A percentile compares a stretch with the other conserved stretches of the same genome.
Evolutionary conservation across 352 stramenopile species (phyloP).

Genomic region (Pythium brachiatum): DNA sequence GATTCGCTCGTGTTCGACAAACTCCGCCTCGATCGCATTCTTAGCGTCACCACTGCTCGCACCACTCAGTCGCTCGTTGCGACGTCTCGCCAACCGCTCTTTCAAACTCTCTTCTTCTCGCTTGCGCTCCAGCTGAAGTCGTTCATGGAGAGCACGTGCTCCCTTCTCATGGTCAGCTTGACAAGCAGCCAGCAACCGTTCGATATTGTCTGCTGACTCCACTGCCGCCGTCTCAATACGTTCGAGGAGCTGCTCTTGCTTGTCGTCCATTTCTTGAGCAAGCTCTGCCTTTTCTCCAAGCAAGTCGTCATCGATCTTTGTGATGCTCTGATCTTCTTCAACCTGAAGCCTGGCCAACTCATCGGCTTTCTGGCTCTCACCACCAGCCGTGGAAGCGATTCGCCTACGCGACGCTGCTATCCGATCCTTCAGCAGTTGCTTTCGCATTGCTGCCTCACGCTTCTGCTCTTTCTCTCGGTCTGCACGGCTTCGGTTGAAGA

Average conservation of each 20-base stretch:
- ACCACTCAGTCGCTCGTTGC: not conserved
- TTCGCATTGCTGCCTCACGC: conserved; percentile 7
- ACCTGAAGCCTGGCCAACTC: conserved; percentile 6
- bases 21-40: not conserved
- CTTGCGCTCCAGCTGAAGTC: conserved; percentile 24
- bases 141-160: conserved; percentile 20
- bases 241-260: conserved; percentile 23
- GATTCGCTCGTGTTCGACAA: conserved; percentile 10
- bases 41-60: not conserved
- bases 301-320: conserved; percentile 27
- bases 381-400: not conserved
- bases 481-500: conserved; percentile 21
- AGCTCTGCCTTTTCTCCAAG: not conserved
- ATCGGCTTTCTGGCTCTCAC: not conserved
- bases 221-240: conserved; percentile 22
- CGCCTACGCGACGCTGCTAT: not conserved
- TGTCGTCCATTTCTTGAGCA: not conserved
- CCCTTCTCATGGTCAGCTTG: conserved; percentile 28
- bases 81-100: conserved; percentile 23
- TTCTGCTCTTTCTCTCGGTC: conserved; percentile 7
- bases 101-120: conserved; percentile 6
- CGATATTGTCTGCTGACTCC: conserved; percentile 25
- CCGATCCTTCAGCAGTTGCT: conserved; percentile 16
- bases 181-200: conserved; percentile 29
- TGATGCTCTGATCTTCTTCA: conserved; percentile 10